Conservation (phyloP, 768 basidiomycete genomes). For the Trametes cinnabarina region DNA sequence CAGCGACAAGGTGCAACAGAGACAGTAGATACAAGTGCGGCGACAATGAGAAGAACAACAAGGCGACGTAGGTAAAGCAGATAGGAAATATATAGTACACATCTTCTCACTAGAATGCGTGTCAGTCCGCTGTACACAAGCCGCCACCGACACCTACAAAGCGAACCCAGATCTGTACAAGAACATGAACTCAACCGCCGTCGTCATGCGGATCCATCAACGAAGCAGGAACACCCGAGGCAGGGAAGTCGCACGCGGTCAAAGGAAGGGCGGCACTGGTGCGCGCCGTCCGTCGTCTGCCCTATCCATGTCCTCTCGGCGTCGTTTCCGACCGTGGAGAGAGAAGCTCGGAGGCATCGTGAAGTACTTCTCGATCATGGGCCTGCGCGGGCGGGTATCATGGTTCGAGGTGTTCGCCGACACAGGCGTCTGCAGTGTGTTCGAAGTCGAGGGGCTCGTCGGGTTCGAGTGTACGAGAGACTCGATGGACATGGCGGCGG, state of each 20-base stretch:
- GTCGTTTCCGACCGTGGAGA: constrained; percentile 23
- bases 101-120: not conserved
- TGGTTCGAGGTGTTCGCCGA: not conserved
- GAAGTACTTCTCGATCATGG: constrained; percentile 41
- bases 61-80: not conserved
- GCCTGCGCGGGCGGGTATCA: constrained; percentile 28
- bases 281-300: constrained; percentile 22
- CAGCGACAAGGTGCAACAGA: too few species aligned
- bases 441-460: constrained; percentile 44
- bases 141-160: not conserved
- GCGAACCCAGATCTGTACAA: not conserved
- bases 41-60: not conserved
- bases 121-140: not conserved
- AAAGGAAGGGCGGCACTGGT: constrained; percentile 1
- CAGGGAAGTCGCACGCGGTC: not conserved
- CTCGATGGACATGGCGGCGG: constrained; percentile 54
- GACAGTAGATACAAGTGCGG: too few species aligned
- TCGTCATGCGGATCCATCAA: not conserved
- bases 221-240: not conserved
- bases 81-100: not conserved
- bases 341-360: constrained; percentile 21
- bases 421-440: constrained; percentile 10
- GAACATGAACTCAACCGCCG: not conserved
- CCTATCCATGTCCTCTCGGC: constrained; percentile 23
- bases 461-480: constrained; percentile 71